Percentiles rank a stretch among this genome's conserved stretches.
Conservation (phyloP, 1,284 basidiomycete genomes). For the Trametes polyzona region DNA sequence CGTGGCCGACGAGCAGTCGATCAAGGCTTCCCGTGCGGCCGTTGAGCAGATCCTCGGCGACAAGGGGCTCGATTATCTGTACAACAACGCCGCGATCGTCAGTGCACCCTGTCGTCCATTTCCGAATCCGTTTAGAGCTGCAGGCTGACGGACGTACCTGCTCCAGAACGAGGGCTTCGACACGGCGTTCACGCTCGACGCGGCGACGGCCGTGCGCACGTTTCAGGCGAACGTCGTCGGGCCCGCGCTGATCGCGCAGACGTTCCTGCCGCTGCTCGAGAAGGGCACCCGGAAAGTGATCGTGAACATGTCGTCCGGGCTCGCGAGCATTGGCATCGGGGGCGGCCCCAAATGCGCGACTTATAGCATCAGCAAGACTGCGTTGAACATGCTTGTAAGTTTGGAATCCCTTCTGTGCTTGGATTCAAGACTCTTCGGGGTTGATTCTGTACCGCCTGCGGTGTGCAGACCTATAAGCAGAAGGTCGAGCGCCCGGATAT, state of each 20-base stretch:
- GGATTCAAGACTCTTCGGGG: neutral
- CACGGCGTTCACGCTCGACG: conserved; percentile 29
- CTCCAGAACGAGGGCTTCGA: conserved; percentile 32
- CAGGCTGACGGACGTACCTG: too few species aligned
- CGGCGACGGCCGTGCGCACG: conserved; percentile 21
- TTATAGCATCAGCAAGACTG: conserved; percentile 38
- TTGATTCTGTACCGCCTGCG: neutral
- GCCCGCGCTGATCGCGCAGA: conserved; percentile 36
- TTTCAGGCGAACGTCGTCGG: conserved; percentile 39
- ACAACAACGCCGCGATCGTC: conserved; percentile 45
- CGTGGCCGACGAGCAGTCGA: conserved; percentile 35
- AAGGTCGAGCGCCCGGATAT: conserved; percentile 31
- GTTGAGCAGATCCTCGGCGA: conserved; percentile 35
- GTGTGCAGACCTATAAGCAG: conserved; percentile 38
- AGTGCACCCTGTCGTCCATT: conserved; percentile 3
- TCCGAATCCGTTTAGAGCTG: neutral
- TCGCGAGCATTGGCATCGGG: conserved; percentile 29
- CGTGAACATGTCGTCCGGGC: conserved; percentile 36
- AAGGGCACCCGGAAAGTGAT: conserved; percentile 38
- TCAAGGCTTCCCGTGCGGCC: conserved; percentile 30
- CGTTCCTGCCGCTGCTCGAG: conserved; percentile 37
- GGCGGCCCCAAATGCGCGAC: conserved; percentile 27
- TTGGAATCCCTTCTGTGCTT: too few species aligned
- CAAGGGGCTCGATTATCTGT: conserved; percentile 41
- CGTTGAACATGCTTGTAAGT: conserved; percentile 38